These are phyloP conservation scores for Selenicereus undatus DNA, from an alignment of 148 eudicot species.

Conservation along the genomic window DNA sequence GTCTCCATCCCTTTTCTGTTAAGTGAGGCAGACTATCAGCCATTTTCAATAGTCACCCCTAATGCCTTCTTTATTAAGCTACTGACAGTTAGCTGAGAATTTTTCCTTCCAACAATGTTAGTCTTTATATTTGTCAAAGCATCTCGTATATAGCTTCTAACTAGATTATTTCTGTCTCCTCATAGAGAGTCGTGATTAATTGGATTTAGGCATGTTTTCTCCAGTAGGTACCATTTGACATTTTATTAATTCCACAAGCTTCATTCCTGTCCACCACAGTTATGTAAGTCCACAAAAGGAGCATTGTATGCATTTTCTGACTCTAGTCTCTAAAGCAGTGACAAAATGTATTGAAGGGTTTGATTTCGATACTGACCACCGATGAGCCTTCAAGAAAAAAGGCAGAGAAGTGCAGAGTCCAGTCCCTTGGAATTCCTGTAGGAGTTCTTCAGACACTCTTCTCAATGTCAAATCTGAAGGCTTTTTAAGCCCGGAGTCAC, in stretches of 20 bases:
- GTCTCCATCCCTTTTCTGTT: not conserved
- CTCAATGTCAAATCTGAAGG: conserved; percentile 52
- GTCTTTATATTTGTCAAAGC: not conserved
- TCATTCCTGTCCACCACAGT: not conserved
- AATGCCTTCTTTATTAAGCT: not conserved
- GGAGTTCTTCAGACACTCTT: conserved; percentile 66
- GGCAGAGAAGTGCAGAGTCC: conserved; percentile 67
- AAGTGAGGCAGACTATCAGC: not conserved
- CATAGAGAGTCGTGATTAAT: not conserved
- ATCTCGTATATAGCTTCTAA: too few relatives aligned
- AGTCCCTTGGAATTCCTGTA: conserved; percentile 63
- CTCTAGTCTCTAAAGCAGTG: not conserved
- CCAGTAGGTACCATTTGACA: not conserved
- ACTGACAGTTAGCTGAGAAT: not conserved
- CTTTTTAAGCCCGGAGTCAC: conserved; percentile 57
- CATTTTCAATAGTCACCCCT: too few relatives aligned
- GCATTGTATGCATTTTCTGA: not conserved
- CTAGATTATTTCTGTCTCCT: not conserved
- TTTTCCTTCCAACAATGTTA: too few relatives aligned
- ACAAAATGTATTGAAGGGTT: not conserved
- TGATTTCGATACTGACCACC: conserved; percentile 60
- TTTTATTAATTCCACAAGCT: not conserved
- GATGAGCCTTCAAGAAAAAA: conserved; percentile 82
- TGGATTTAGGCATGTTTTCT: not conserved
- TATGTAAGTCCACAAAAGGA: not conserved